These are phyloP conservation scores for Musa beccarii DNA, from an alignment of 176 grass and related monocot genomes.

Conservation along the genomic window DNA sequence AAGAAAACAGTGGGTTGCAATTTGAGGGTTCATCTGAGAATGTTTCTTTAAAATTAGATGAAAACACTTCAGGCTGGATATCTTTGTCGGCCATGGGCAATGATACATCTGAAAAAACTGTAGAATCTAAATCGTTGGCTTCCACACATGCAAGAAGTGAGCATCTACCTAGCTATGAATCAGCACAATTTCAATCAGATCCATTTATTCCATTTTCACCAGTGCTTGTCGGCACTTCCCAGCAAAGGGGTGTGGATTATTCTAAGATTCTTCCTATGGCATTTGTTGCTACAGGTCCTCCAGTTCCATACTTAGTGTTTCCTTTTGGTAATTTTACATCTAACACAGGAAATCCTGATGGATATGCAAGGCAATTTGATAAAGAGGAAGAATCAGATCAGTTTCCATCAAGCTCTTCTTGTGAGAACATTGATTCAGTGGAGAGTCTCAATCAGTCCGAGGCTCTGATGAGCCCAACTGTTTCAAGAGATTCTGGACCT, in stretches of 20 bases:
- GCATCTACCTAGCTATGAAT: constrained; percentile 42
- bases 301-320: constrained; percentile 48
- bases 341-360: constrained; percentile 30
- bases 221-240: constrained; percentile 49
- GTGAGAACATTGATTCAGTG: constrained; percentile 36
- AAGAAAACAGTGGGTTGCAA: constrained; percentile 47
- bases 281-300: constrained; percentile 64
- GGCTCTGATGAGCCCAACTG: constrained; percentile 26
- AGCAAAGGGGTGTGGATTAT: constrained; percentile 56
- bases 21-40: constrained; percentile 36
- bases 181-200: constrained; percentile 37
- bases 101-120: constrained; percentile 47
- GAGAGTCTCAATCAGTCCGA: constrained; percentile 40
- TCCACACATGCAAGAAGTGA: constrained; percentile 28
- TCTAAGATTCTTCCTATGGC: constrained; percentile 30
- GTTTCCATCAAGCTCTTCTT: constrained; percentile 27
- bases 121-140: constrained; percentile 18
- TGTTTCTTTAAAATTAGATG: constrained; percentile 39
- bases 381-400: constrained; percentile 46
- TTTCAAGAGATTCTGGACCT: constrained; percentile 29
- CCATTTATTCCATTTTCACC: constrained; percentile 44
- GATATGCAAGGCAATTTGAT: constrained; percentile 40
- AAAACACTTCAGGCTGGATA: constrained; percentile 27
- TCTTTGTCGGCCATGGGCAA: constrained; percentile 31
- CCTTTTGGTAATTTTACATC: constrained; percentile 29